Percentiles rank a stretch among this genome's conserved stretches.
phyloP scores from a whole-genome alignment of 495 filamentous ascomycete species.

The Aspergillus ostianus region DNA sequence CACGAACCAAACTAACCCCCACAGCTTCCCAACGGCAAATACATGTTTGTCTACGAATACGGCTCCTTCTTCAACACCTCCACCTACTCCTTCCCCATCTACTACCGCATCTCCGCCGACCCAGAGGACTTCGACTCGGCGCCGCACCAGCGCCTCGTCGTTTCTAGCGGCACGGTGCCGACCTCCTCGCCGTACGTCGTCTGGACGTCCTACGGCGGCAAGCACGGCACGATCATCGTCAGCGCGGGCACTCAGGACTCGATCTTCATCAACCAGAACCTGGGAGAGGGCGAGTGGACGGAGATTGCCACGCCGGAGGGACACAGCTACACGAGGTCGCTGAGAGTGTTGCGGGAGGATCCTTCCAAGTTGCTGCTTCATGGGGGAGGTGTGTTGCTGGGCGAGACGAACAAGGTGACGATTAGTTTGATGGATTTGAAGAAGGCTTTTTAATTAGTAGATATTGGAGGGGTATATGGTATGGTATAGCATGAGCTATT shows the following conservation, averaged over 20 bases:
- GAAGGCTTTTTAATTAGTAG: conserved; percentile 4
- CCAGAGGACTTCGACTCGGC: conserved; percentile 52
- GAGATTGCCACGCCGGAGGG: conserved; percentile 46
- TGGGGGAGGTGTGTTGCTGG: conserved; percentile 28
- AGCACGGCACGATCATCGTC: conserved; percentile 58
- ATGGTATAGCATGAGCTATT: too few species aligned
- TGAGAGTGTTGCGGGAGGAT: conserved; percentile 43
- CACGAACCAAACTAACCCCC: conserved; percentile 1
- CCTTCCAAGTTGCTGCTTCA: conserved; percentile 25
- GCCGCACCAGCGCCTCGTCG: conserved; percentile 40
- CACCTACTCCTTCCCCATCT: conserved; percentile 53
- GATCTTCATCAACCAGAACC: conserved; percentile 56
- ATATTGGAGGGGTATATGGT: not conserved
- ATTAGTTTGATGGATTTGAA: conserved; percentile 34
- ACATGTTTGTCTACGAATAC: conserved; percentile 63
- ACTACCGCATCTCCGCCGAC: conserved; percentile 51
- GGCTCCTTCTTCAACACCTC: conserved; percentile 48
- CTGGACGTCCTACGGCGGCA: conserved; percentile 53
- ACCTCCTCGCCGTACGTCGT: conserved; percentile 54
- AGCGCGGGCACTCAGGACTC: conserved; percentile 49
- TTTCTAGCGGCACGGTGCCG: conserved; percentile 49
- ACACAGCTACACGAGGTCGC: conserved; percentile 48
- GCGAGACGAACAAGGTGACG: conserved; percentile 28
- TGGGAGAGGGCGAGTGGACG: conserved; percentile 58
- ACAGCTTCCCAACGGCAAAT: conserved; percentile 58